These are phyloP conservation scores for Toxoplasma gondii DNA, from an alignment of 169 alveolate genomes.

Conservation along the genomic window DNA sequence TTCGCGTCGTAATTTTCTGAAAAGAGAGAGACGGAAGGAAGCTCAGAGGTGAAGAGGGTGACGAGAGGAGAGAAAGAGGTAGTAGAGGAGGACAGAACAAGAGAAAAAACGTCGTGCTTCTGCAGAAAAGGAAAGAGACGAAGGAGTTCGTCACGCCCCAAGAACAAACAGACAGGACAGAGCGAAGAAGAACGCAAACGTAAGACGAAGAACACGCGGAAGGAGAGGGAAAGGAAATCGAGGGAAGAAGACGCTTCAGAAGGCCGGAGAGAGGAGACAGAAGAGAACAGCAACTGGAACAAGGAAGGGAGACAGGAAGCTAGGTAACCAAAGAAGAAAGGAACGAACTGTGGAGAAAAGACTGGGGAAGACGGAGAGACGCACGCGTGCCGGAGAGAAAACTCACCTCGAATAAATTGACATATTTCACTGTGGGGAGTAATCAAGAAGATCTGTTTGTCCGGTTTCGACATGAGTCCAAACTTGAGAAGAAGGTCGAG, in stretches of 20 bases:
- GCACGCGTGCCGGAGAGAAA: neutral
- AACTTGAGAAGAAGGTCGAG: slow-evolving; percentile 35
- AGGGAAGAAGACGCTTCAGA: neutral
- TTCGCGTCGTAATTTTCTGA: neutral
- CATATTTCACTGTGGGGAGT: slow-evolving; percentile 49
- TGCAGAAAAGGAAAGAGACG: too few relatives aligned
- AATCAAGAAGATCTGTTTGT: slow-evolving; percentile 41
- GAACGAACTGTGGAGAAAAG: neutral
- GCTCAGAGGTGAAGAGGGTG: neutral
- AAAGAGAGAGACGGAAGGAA: too few relatives aligned
- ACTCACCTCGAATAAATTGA: slow-evolving; percentile 5
- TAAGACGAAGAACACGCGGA: too few relatives aligned
- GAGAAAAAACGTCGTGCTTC: too few relatives aligned
- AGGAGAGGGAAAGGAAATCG: neutral
- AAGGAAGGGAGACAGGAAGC: neutral
- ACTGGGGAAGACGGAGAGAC: neutral
- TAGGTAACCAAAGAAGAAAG: neutral
- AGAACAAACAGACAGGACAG: too few relatives aligned
- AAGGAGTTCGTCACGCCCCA: too few relatives aligned
- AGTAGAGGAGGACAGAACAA: too few relatives aligned
- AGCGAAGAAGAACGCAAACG: too few relatives aligned
- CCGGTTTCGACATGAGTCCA: neutral
- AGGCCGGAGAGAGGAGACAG: neutral
- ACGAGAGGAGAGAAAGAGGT: too few relatives aligned
- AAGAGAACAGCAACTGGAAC: neutral